Base-by-base conservation (phyloP, 2,329 filamentous ascomycete genomes). In the Cryoendolithus antarcticus region DNA sequence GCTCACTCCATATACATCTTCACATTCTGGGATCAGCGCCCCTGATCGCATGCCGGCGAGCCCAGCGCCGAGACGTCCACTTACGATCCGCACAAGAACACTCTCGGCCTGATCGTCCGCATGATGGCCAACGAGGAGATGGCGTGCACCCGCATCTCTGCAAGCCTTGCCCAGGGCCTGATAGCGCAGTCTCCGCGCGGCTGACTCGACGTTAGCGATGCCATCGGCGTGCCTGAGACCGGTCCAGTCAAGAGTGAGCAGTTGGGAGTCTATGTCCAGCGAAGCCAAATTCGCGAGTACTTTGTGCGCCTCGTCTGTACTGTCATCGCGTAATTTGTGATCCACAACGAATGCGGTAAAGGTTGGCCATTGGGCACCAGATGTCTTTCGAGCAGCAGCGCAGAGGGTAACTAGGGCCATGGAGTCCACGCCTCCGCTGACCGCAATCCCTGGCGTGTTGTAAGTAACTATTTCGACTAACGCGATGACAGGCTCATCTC, bases 391-490 rank as follows among this genome's bases (percentile, higher is more conserved):
- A 37, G 28, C 19, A 34, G 7, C 10, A 13, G 21, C 37, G 38
- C 82, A 84, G 28, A 96, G 71, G 44, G 69, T 77, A 40, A 86
- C 86, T 44, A 98, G 68, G 21, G 89, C 89, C 88, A 96, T 98
- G n/a, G 89, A 96, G 61, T 98, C 91, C 30, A 91, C 83, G 6
- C 91, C 91, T 15, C 91, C 91, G 55, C 88, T 95, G 45, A 96
- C 69, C 10, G 88, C 89, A 43, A 96, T 65, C 39, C 72, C 65
- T 64, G 19, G 19, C 3, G 3, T 21, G 6, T 21, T 21, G 19
- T 21, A 21, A 21, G 19, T 6, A 21, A 21, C 3, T 6, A 6
- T 21, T 6, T 21, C 19, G 19, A 21, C 3, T 4, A 6, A 21
- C 6, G 19, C 19, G 19, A 21, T 21, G 6, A 4, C 6, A 6